Base-by-base conservation (phyloP, 1,284 basidiomycete genomes). In the Rhodofomes roseus region DNA sequence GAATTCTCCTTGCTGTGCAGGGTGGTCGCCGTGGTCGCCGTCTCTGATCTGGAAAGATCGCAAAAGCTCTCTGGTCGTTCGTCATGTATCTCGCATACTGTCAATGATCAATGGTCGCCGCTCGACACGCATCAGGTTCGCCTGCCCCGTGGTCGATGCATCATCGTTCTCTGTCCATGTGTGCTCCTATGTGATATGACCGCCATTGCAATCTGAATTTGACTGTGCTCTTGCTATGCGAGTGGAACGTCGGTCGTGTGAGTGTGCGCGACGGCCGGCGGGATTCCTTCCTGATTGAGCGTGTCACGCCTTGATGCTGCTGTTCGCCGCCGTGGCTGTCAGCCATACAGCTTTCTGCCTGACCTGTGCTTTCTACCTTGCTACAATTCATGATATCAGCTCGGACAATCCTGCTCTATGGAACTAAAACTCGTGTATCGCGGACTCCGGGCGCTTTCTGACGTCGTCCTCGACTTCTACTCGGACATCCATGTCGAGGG, bases 11-110 rank as follows among this genome's bases (percentile, higher is more conserved):
- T 31, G 20, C 18, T 14, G 18, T 16, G 20, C 63, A 95, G 95
- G 96, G 96, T 90, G 96, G 96, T 96, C 94, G 96, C 71, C 95
- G 96, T 83, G 96, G 96, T 95, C 93, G 96, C 76, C 94, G 96
- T 90, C 88, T 98, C 70, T 91, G 80, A 86, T 80, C 64, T 34
- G 55, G 56, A 58, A 62, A 46, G 60, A 59, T 41, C 27, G 56
- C 57, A 60, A 69, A 70, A 66, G 67, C 55, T 63, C 57, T 48
- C 60, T 60, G 66, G 63, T 65, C 62, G 62, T 48, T 71, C 68
- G 66, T 68, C 66, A 67, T 73, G 71, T 82, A 75, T 75, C 73
- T 69, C 60, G 62, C 68, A 67, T 69, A 67, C 72, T 70, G 66
- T 67, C 70, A 76, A 77, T 74, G 73, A 74, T 72, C 69, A 71